Evolutionary conservation across 805 yeast genomes (phyloP), one percentile per base, ranked within the genome.

Genomic region (Tetrapisispora iriomotensis): DNA sequence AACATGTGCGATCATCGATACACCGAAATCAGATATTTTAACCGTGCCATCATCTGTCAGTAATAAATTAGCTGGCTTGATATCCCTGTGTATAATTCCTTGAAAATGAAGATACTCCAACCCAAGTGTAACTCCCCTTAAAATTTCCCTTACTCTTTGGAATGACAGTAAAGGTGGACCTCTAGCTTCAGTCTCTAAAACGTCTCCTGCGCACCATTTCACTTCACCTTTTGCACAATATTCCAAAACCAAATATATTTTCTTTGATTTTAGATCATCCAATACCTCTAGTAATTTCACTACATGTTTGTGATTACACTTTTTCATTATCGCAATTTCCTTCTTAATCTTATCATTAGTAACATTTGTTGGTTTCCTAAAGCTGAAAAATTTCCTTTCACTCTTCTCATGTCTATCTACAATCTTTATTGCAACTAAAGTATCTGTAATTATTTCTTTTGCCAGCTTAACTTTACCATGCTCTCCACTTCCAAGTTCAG

Each of bases 401-500:
- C 50, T 53, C 39, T 55, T 56, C 38, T 57, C 76, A 37, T 75
- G 75, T 39, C 96, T 71, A 61, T 85, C 88, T 32, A 92, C 86
- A 37, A 92, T 84, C 58, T 92, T 92, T 40, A 92, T 87, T 3
- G 98, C 98, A n/a, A 86, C 95, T 24, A 75, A 65, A 47, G 72
- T 77, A 33, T 72, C 67, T 6, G 69, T 61, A n/a, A 72, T 68
- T 39, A 79, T 61, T 56, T 88, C 90, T 43, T 74, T 74, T 0
- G 94, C 98, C 15, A 92, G 69, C 58, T 92, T 92, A 31, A 92
- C 98, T 59, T 86, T 90, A n/a, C 98, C 97, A 62, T 90, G 97
- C 59, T 88, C 95, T n/a, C 98, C 98, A 26, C 83, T 71, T 9
- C 98, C 98, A 22, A 92, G 68, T 62, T 88, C 96, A 20, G 73